Evolutionary conservation across 129 eudicot species (phyloP), one percentile per base, ranked within the genome.

Genomic region (Flaveria trinervia): DNA sequence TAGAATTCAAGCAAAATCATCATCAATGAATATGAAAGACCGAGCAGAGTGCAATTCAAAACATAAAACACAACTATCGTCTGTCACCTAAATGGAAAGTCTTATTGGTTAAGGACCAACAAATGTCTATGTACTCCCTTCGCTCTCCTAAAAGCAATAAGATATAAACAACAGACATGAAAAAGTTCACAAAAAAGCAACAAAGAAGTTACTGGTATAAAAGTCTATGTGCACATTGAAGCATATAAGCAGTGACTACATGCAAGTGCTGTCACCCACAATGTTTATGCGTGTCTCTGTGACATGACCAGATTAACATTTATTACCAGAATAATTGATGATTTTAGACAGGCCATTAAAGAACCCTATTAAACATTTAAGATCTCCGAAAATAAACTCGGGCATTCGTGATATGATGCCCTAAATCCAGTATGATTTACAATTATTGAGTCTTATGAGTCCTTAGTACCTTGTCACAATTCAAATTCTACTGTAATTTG

Each of bases 51-150:
- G 2, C 26, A 68, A 13, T 62, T 48, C 33, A 14, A 49, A 79
- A 15, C 12, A 45, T 36, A 33, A 60, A 48, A 71, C 49, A 33
- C 5, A 61, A 60, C 9, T 9, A 4, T 14, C 12, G n/a, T 22
- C 11, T 59, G 82, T 39, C 52, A 60, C 60, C 70, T 59, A 44
- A 57, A 57, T 2, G 33, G n/a, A 10, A 18, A 60, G 8, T 46
- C 30, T 15, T 25, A 44, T 11, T 44, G 43, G 16, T 12, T 49
- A 39, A 18, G 67, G 56, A 51, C 5, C 7, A 48, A 62, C 3
- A 36, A 10, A 43, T 43, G 23, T 23, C 25, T 2, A 20, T 23
- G 43, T 10, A 9, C 28, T 25, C 12, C 66, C 66, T 60, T n/a
- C 2, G 11, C 16, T 16, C 9, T 65, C 70, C 70, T 14, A 64